Evolutionary conservation across 345 rosid genomes (phyloP), one percentile per base, ranked within the genome.

Genomic region (Camelina hispida): DNA sequence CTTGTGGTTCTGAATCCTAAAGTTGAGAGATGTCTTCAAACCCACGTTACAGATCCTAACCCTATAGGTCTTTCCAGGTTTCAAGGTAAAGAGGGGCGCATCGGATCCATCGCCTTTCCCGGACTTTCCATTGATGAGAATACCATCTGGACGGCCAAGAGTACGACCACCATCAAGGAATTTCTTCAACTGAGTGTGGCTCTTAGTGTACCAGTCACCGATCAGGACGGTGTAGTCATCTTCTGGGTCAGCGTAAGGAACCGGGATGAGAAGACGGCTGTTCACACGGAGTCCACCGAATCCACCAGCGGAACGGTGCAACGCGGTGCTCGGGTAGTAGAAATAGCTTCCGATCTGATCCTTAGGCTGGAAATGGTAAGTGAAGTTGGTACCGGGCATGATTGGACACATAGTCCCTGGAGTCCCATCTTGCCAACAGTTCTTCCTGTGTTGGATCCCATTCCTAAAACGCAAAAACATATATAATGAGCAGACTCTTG

Each of bases 291-390:
- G 88, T 5, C 93, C 91, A 23, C 96, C 96, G 13, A 81, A 90
- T 3, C 81, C 96, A 48, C 96, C 93, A 1, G 84, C 84, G 2
- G 88, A 72, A 43, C 85, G 78, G 67, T 87, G 96, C 71, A 85
- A 25, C 2, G 20, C 83, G 2, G 83, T 83, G 72, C 74, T 68
- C 1, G 91, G 93, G 63, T 85, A 87, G 69, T 90, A 90, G 58
- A 82, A 76, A 66, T 82, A 89, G 83, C 93, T 89, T 5, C 96
- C 96, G 20, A 93, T 93, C 71, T 93, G 98, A 66, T 93, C 98
- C 85, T 93, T 92, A 9, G 88, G 92, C 68, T 92, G 97, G 82
- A 88, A 90, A n/a, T 78, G 83, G 81, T 86, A 93, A 4, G 98
- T 91, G 83, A 1, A 85, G 85, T 91, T 93, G 34, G 84, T 76